Evolutionary conservation across 73 alveolate genomes (phyloP), one percentile per base, ranked within the genome.

Genomic region (Blepharisma japonicum): DNA sequence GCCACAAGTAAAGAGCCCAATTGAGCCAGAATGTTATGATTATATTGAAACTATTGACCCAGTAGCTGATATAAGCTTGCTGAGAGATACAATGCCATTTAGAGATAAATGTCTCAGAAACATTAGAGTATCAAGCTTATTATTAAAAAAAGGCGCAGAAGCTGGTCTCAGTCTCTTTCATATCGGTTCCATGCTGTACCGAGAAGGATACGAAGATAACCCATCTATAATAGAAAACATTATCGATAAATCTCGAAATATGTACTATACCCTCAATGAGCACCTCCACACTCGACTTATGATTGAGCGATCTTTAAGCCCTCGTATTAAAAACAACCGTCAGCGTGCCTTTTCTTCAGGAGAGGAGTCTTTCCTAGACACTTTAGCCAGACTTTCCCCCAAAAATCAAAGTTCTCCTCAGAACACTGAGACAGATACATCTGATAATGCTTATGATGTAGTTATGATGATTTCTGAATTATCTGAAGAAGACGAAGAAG

Each of bases 81-180:
- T 96, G 14, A 93, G 92, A 77, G 55, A 81, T 50, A 89, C 86
- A 48, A 85, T 96, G 32, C 91, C 89, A 82, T 83, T 96, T 55
- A 84, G 99, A 68, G 94, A 91, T 45, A 90, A 90, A 54, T 96
- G 99, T 78, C 79, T 96, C 84, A 92, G 97, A 83, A 92, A 91
- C 84, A 82, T 87, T 53, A 80, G 98, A 14, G 90, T 96, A n/a
- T 83, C 97, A 11, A 84, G 92, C 51, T 87, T 92, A 6, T 91
- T 94, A 18, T 77, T 96, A 55, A 88, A 96, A 84, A 76, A 79
- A 53, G 67, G 67, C 3, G 91, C 98, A 7, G 96, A 98, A 11
- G 82, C 71, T 45, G 95, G 97, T 61, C 86, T 96, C 27, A 92
- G 97, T 23, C 92, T 96, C 14, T 86, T 53, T 32, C 92, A 96